phyloP scores from a whole-genome alignment of 2,329 filamentous ascomycete species.

The Akanthomyces muscarius region DNA sequence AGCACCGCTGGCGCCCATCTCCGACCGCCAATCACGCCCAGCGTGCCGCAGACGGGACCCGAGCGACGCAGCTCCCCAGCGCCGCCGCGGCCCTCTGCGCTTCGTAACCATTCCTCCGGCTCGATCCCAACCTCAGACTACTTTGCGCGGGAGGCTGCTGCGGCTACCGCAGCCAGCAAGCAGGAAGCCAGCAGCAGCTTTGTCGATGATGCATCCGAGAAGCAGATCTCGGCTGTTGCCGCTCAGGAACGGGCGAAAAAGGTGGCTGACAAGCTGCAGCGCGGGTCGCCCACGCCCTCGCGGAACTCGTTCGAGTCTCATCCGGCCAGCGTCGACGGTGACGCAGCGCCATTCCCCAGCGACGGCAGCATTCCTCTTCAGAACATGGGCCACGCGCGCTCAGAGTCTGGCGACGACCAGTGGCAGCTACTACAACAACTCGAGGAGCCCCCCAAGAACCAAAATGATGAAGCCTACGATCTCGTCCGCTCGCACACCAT shows the following conservation, averaged over 20 bases:
- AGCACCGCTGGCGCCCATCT: slow-evolving; percentile 37
- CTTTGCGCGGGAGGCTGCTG: slow-evolving; percentile 16
- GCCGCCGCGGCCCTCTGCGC: slow-evolving; percentile 16
- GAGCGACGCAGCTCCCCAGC: slow-evolving; percentile 18
- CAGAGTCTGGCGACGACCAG: slow-evolving; percentile 19
- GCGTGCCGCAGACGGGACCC: slow-evolving; percentile 19
- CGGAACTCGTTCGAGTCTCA: slow-evolving; percentile 35
- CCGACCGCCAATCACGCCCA: slow-evolving; percentile 23
- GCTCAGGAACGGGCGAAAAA: slow-evolving; percentile 41
- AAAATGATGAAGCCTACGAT: slow-evolving; percentile 37
- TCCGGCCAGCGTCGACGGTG: slow-evolving; percentile 23
- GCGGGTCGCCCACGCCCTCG: slow-evolving; percentile 33
- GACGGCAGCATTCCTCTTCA: slow-evolving; percentile 31
- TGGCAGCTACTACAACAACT: slow-evolving; percentile 13
- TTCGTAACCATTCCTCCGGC: slow-evolving; percentile 17
- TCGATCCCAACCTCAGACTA: slow-evolving; percentile 15
- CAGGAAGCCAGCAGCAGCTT: neutral
- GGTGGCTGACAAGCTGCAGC: slow-evolving; percentile 38
- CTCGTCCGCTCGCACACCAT: slow-evolving; percentile 41
- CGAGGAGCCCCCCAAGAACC: slow-evolving; percentile 23
- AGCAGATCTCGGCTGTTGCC: slow-evolving; percentile 34
- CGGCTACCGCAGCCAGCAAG: slow-evolving; percentile 12
- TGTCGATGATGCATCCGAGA: slow-evolving; percentile 18
- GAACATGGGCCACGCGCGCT: slow-evolving; percentile 24
- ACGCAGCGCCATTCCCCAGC: slow-evolving; percentile 23